Evolutionary conservation across 352 stramenopile genomes (phyloP).

Genomic region (Aphanomyces astaci): DNA sequence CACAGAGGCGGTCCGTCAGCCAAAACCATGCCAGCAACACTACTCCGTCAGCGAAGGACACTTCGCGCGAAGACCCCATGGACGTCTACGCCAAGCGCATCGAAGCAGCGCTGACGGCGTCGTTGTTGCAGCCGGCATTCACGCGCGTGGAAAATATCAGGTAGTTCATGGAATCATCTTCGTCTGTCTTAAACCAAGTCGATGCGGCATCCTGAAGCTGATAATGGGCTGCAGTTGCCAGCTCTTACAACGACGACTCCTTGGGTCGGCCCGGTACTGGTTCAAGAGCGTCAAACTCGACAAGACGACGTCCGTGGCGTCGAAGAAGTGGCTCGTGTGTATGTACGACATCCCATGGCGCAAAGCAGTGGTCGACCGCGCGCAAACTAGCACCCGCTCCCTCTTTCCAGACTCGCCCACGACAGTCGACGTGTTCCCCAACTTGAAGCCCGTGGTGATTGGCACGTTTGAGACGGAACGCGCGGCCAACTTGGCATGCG

Average conservation of each 20-base stretch:
- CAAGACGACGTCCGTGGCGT: conserved; percentile 26
- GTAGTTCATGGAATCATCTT: too few species aligned
- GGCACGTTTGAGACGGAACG: conserved; percentile 59
- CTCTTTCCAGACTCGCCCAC: conserved; percentile 36
- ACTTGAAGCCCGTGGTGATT: conserved; percentile 41
- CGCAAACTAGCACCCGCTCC: conserved; percentile 5
- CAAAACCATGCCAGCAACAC: too few species aligned
- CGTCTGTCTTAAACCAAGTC: too few species aligned
- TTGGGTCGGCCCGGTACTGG: conserved; percentile 62
- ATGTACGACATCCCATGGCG: conserved; percentile 46
- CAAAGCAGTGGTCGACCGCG: conserved; percentile 31
- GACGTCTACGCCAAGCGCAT: not conserved
- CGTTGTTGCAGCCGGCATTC: not conserved
- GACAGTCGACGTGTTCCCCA: conserved; percentile 29
- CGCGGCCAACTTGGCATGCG: conserved; percentile 29
- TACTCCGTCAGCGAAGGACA: not conserved
- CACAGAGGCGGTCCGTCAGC: not conserved
- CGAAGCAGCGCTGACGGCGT: not conserved
- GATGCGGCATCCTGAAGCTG: too few species aligned
- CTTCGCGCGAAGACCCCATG: not conserved
- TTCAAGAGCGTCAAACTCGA: conserved; percentile 59
- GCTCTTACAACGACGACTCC: conserved; percentile 46
- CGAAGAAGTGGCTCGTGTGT: conserved; percentile 50
- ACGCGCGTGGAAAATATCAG: conserved; percentile 10
- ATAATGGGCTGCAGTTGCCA: conserved; percentile 29